These are phyloP conservation scores for Sugiyamaella grinbergsii DNA, from an alignment of 1,139 yeast species.

Conservation along the genomic window DNA sequence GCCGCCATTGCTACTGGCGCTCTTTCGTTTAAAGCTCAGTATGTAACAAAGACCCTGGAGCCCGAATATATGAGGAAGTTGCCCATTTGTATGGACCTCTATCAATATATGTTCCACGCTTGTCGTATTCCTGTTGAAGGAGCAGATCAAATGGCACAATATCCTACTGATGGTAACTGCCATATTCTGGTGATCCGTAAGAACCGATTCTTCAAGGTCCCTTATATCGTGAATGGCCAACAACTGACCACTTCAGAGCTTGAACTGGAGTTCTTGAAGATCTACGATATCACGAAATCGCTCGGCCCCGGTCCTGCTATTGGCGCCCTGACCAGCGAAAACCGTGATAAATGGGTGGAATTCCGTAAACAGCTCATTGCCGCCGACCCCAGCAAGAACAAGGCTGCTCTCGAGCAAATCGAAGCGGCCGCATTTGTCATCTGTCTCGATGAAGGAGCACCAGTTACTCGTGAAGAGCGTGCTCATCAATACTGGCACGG, in stretches of 20 bases:
- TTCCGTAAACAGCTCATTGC: conserved; percentile 60
- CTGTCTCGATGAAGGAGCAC: conserved; percentile 72
- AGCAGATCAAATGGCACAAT: conserved; percentile 39
- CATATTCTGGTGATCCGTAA: conserved; percentile 73
- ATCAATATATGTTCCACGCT: conserved; percentile 88
- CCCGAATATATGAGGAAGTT: conserved; percentile 80
- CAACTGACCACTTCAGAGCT: conserved; percentile 63
- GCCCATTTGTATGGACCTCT: conserved; percentile 94
- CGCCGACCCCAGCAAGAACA: conserved; percentile 54
- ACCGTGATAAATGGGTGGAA: conserved; percentile 80
- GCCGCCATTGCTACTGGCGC: conserved; percentile 55
- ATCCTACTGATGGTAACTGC: conserved; percentile 59
- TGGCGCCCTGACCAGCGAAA: conserved; percentile 80
- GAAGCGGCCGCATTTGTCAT: conserved; percentile 79
- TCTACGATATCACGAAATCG: conserved; percentile 50
- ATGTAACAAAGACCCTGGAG: conserved; percentile 47
- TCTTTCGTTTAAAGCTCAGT: conserved; percentile 44
- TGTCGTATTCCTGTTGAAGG: conserved; percentile 61
- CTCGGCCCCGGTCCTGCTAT: conserved; percentile 55
- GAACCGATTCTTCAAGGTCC: conserved; percentile 81
- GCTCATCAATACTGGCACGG: conserved; percentile 94
- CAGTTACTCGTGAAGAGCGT: conserved; percentile 81
- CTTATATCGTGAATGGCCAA: conserved; percentile 54
- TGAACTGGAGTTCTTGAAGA: conserved; percentile 62
- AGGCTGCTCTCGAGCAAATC: conserved; percentile 63